Conservation (phyloP, 1,284 basidiomycete species). For the Moesziomyces sp. region DNA sequence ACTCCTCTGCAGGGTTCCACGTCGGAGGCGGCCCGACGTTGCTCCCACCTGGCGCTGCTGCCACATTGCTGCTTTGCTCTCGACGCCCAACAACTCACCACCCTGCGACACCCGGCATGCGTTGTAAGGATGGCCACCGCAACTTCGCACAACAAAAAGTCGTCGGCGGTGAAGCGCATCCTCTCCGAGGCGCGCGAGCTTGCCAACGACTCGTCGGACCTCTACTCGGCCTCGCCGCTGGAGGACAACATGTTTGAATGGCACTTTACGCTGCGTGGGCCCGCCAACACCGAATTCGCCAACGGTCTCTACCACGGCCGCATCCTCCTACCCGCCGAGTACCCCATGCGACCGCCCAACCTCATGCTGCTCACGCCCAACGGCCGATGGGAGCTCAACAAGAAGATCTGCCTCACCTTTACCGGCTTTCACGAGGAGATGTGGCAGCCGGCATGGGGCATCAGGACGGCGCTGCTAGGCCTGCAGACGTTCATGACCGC, state of each 20-base stretch:
- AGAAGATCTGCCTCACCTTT: constrained; percentile 76
- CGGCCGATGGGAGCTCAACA: constrained; percentile 92
- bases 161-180: constrained; percentile 90
- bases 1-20: too few species aligned
- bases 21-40: too few species aligned
- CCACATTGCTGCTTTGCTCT: too few species aligned
- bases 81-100: neutral
- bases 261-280: constrained; percentile 94
- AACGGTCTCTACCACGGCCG: constrained; percentile 82
- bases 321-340: constrained; percentile 88
- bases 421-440: constrained; percentile 73
- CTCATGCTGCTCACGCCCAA: constrained; percentile 95
- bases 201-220: constrained; percentile 80
- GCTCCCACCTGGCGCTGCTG: too few species aligned
- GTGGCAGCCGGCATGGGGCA: constrained; percentile 98
- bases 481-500: constrained; percentile 67
- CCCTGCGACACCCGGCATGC: too few species aligned
- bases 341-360: constrained; percentile 92
- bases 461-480: constrained; percentile 79
- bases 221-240: constrained; percentile 85
- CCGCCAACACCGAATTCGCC: constrained; percentile 69
- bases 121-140: constrained; percentile 32
- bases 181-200: constrained; percentile 94
- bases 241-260: constrained; percentile 77
- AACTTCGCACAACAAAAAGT: constrained; percentile 66